phyloP scores from a whole-genome alignment of 495 filamentous ascomycete genomes.

The Ascodesmis nigricans region DNA sequence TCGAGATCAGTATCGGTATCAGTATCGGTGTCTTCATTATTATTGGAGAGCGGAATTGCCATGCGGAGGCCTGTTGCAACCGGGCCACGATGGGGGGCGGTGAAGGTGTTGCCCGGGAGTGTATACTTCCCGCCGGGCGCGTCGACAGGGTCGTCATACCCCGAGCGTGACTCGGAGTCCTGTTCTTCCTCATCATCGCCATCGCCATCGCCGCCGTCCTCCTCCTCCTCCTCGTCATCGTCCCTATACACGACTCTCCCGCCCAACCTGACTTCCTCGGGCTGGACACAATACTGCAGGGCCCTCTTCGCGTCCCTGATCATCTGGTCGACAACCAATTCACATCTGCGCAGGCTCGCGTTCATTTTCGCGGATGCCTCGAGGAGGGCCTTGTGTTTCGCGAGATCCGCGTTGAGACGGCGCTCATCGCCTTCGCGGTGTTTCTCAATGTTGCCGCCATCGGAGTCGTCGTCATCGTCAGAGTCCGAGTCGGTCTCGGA shows the following conservation, averaged over 20 bases:
- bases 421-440: slow-evolving; percentile 40
- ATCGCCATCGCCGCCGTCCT: slow-evolving; percentile 13
- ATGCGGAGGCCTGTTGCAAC: no score
- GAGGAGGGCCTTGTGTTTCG: slow-evolving; percentile 70
- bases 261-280: slow-evolving; percentile 57
- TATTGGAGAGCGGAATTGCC: no score
- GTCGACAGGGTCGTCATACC: no score
- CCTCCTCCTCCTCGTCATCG: slow-evolving; percentile 33
- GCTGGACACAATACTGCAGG: slow-evolving; percentile 52
- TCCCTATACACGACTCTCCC: slow-evolving; percentile 56
- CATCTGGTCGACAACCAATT: slow-evolving; percentile 67
- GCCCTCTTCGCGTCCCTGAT: slow-evolving; percentile 75
- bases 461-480: slow-evolving; percentile 27
- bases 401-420: slow-evolving; percentile 56
- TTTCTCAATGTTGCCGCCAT: slow-evolving; percentile 9
- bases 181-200: no score
- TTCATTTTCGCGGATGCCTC: slow-evolving; percentile 84
- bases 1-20: no score
- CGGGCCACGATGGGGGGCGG: no score
- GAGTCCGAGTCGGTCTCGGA: slow-evolving; percentile 28
- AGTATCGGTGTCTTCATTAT: no score
- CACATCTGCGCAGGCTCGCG: slow-evolving; percentile 69
- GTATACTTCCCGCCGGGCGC: no score
- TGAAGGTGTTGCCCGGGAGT: no score
- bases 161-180: no score